Conservation (phyloP, 345 rosid genomes). For the Eucalyptus dawsonii region DNA sequence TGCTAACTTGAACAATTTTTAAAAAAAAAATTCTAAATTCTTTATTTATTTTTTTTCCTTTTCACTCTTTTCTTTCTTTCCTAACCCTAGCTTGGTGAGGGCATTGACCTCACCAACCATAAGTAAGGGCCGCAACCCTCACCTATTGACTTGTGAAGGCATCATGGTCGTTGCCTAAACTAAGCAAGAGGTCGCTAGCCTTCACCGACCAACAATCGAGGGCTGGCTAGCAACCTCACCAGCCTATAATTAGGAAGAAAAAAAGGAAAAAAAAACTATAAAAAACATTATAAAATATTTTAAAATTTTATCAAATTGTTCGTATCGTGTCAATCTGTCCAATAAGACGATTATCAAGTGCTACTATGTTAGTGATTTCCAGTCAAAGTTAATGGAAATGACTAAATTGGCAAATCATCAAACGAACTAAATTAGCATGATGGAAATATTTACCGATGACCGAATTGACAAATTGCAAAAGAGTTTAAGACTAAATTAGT, state of each 20-base stretch:
- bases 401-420: not conserved
- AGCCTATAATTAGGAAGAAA: too few species aligned
- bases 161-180: not conserved
- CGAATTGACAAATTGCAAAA: not conserved
- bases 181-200: not conserved
- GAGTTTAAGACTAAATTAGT: not conserved
- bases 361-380: too few species aligned
- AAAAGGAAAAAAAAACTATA: fast-evolving
- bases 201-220: too few species aligned
- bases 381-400: not conserved
- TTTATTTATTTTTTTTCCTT: too few species aligned
- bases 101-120: not conserved
- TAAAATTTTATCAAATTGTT: not conserved
- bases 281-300: too few species aligned
- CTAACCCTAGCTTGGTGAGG: not conserved
- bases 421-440: not conserved
- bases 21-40: fast-evolving
- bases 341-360: too few species aligned
- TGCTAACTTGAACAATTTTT: too few species aligned
- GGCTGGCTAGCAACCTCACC: not conserved
- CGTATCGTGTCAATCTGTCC: too few species aligned
- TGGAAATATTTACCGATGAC: too few species aligned
- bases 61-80: too few species aligned
- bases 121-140: not conserved
- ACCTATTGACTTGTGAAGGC: not conserved